A percentile compares a stretch with the other conserved stretches of the same genome.
Evolutionary conservation across 345 rosid genomes (phyloP).

Genomic region (Eucalyptus pauciflora): DNA sequence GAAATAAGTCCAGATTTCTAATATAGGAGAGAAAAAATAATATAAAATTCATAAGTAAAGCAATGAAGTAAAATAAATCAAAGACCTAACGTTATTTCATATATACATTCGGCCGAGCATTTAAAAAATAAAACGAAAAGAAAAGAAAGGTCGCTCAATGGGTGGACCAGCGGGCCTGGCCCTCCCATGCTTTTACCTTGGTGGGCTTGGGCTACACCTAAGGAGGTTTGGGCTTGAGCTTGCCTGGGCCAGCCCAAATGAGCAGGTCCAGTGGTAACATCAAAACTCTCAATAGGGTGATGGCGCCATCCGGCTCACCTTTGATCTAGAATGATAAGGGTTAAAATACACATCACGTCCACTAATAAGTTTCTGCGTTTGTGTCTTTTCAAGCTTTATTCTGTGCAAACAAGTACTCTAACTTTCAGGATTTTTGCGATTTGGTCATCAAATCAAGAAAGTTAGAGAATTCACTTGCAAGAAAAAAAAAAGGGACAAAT

Average conservation of each 20-base stretch:
- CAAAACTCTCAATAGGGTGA: neutral
- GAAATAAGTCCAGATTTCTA: neutral
- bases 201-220: neutral
- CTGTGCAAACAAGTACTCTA: neutral
- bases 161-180: neutral
- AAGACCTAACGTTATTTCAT: rapidly evolving
- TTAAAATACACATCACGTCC: neutral
- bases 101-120: neutral
- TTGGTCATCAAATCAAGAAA: neutral
- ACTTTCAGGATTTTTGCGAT: neutral
- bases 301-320: neutral
- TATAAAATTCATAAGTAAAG: neutral
- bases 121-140: too few species aligned
- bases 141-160: neutral
- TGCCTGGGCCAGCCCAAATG: neutral
- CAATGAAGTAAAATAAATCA: neutral
- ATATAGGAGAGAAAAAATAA: neutral
- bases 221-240: neutral
- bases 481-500: neutral
- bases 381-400: neutral
- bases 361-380: neutral
- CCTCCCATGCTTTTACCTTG: neutral
- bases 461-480: neutral
- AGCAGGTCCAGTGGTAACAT: neutral
- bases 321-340: neutral